Evolutionary conservation across 2,329 filamentous ascomycete species (phyloP).

Genomic region (Pseudocercospora musae): DNA sequence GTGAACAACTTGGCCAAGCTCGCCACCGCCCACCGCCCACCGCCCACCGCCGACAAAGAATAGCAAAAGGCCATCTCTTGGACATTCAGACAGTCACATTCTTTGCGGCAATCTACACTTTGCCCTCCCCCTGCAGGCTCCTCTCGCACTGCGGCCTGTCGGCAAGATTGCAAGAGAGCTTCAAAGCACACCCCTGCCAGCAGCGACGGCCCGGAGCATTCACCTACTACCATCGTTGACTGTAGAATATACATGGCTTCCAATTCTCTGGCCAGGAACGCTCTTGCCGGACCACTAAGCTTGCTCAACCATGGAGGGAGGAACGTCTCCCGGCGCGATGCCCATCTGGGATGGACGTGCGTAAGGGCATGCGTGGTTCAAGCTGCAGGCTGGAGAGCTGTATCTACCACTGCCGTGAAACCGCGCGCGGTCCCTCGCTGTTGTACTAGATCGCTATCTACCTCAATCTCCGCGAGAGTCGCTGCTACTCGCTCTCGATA

Average conservation of each 20-base stretch:
- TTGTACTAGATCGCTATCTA: constrained; percentile 1
- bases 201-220: not conserved
- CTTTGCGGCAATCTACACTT: not conserved
- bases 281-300: not conserved
- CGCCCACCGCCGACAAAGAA: no score
- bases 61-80: not conserved
- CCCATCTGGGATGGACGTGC: constrained; percentile 6
- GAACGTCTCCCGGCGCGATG: not conserved
- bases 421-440: constrained; percentile 15
- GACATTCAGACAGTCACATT: no score
- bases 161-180: not conserved
- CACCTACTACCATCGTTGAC: no score
- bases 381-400: constrained; percentile 4
- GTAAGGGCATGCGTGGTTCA: constrained; percentile 3
- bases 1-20: not conserved
- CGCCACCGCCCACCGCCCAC: no score
- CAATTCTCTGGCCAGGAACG: not conserved
- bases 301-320: not conserved
- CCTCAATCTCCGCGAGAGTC: not conserved
- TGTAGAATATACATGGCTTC: constrained; percentile 11
- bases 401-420: constrained; percentile 2
- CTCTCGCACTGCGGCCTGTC: not conserved
- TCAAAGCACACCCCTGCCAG: not conserved
- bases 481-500: not conserved
- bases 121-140: no score